Percentiles rank a stretch among this genome's conserved stretches.
Evolutionary conservation across 2,329 filamentous ascomycete species (phyloP).

Genomic region (Chaetomiaceae sp.): DNA sequence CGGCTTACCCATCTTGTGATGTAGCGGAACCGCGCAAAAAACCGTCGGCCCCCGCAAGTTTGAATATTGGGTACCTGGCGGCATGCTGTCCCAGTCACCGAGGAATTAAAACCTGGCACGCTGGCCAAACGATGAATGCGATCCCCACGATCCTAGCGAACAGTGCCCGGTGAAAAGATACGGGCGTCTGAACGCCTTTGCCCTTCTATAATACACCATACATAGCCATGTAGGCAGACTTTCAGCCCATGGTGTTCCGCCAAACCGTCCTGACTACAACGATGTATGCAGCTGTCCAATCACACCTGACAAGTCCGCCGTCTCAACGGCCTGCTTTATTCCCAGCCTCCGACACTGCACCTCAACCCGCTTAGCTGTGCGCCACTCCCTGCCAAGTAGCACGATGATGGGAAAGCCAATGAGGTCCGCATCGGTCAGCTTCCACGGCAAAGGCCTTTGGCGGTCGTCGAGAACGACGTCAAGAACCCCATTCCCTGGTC

Average conservation of each 20-base stretch:
- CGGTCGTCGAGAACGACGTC: conserved; percentile 73
- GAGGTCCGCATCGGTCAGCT: conserved; percentile 82
- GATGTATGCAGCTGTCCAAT: conserved; percentile 7
- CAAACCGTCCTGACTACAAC: too few relatives aligned
- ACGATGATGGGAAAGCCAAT: conserved; percentile 83
- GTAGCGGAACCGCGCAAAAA: too few relatives aligned
- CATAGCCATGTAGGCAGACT: too few relatives aligned
- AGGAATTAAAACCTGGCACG: too few relatives aligned
- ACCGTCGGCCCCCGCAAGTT: too few relatives aligned
- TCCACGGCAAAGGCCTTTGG: conserved; percentile 67
- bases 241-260: neutral
- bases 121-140: too few relatives aligned
- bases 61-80: too few relatives aligned
- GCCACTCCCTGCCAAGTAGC: conserved; percentile 71
- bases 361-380: conserved; percentile 56
- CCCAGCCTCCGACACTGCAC: conserved; percentile 71
- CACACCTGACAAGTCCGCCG: conserved; percentile 41
- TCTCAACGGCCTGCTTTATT: conserved; percentile 54
- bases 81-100: too few relatives aligned
- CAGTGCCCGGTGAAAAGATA: too few relatives aligned
- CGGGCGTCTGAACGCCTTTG: too few relatives aligned
- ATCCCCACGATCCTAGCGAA: too few relatives aligned
- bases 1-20: too few relatives aligned
- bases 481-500: conserved; percentile 30
- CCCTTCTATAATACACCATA: neutral